A percentile compares a stretch with the other conserved stretches of the same genome.
These are phyloP conservation scores for Erucastrum elatum DNA, from an alignment of 345 rosid species.

Conservation along the genomic window DNA sequence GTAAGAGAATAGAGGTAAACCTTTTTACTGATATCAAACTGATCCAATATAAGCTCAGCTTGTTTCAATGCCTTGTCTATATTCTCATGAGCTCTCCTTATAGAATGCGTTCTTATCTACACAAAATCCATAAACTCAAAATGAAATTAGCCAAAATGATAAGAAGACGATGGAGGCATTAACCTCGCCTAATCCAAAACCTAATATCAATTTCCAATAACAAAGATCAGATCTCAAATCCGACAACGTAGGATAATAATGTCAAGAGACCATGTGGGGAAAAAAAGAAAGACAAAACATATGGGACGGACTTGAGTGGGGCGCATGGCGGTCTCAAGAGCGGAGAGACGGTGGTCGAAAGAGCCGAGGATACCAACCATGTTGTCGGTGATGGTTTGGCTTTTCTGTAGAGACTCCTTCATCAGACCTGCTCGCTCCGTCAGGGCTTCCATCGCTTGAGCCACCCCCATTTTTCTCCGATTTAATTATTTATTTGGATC, in stretches of 20 bases:
- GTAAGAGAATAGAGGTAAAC: slow-evolving; percentile 36
- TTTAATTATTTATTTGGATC: slow-evolving; percentile 9
- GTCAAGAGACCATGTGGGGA: background rate
- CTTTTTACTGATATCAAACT: slow-evolving; percentile 81
- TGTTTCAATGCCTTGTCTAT: slow-evolving; percentile 79
- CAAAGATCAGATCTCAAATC: slow-evolving; percentile 6
- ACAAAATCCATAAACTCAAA: background rate
- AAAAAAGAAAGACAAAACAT: background rate
- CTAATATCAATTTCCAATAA: background rate
- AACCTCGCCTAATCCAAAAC: background rate
- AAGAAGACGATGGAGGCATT: background rate
- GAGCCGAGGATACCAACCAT: slow-evolving; percentile 96
- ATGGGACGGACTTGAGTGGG: slow-evolving; percentile 72
- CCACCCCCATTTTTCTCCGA: slow-evolving; percentile 52
- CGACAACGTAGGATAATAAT: background rate
- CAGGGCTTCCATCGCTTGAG: slow-evolving; percentile 65
- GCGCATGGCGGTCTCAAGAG: slow-evolving; percentile 98
- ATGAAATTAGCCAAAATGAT: background rate
- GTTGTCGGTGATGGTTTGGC: slow-evolving; percentile 84
- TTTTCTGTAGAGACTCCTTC: slow-evolving; percentile 71
- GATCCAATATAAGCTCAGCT: slow-evolving; percentile 72
- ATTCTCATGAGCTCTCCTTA: slow-evolving; percentile 87
- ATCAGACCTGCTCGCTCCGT: slow-evolving; percentile 58
- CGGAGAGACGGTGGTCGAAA: slow-evolving; percentile 95
- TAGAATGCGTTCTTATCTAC: slow-evolving; percentile 89